Evolutionary conservation across 140 eudicot genomes (phyloP).

Genomic region (Erigeron philadelphicus): DNA sequence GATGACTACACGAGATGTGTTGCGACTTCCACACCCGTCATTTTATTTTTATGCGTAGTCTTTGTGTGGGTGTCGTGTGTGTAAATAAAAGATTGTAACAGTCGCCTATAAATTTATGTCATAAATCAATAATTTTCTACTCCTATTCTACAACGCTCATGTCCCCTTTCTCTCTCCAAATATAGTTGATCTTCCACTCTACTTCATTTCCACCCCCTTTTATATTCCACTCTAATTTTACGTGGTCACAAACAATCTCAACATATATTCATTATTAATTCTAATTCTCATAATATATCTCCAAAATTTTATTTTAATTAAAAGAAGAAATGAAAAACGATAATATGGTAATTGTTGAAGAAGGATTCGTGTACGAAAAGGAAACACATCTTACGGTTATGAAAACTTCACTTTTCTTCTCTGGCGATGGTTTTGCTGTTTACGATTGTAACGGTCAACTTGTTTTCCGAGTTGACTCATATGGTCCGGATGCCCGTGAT

Average conservation of each 20-base stretch:
- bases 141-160: background rate
- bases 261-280: background rate
- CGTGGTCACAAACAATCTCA: constrained; percentile 8
- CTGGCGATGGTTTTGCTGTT: constrained; percentile 76
- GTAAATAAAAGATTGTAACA: background rate
- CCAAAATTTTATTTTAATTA: background rate
- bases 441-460: constrained; percentile 54
- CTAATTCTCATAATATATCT: background rate
- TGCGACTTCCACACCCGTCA: too few species aligned
- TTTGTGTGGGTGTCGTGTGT: background rate
- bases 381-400: constrained; percentile 68
- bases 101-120: constrained; percentile 4
- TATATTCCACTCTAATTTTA: constrained; percentile 4
- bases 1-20: too few species aligned
- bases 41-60: too few species aligned
- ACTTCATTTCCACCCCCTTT: background rate
- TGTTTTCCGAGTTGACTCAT: constrained; percentile 74
- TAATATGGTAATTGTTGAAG: constrained; percentile 35
- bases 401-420: constrained; percentile 67
- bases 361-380: constrained; percentile 35
- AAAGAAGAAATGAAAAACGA: background rate
- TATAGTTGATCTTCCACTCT: constrained; percentile 14
- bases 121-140: background rate
- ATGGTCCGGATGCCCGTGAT: constrained; percentile 61
- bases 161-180: background rate